Evolutionary conservation across 1,139 yeast species (phyloP).

Genomic region (Debaryomyces singareniensis): DNA sequence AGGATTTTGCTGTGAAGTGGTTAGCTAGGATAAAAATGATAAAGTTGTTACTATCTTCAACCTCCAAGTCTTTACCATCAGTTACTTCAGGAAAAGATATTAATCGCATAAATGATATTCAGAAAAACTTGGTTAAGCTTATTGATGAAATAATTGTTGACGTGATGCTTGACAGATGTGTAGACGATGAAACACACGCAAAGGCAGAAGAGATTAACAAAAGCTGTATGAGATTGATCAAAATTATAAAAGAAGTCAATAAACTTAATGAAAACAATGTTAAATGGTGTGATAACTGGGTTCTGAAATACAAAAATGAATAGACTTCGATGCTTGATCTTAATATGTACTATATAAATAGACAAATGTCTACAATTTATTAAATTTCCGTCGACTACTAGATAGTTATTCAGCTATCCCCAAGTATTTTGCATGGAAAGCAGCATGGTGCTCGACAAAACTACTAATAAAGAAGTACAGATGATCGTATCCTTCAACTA

Average conservation of each 20-base stretch:
- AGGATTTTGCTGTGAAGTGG: conserved; percentile 41
- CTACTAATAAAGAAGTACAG: conserved; percentile 80
- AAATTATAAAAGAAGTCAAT: conserved; percentile 32
- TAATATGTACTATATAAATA: not conserved
- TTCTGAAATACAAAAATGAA: conserved; percentile 24
- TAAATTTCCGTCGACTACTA: too few species aligned
- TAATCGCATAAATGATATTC: conserved; percentile 28
- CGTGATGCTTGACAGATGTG: conserved; percentile 37
- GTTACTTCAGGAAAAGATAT: conserved; percentile 26
- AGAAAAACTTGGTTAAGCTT: conserved; percentile 24
- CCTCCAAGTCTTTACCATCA: conserved; percentile 48
- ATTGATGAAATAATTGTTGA: conserved; percentile 45
- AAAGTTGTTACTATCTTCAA: conserved; percentile 47
- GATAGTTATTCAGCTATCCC: conserved; percentile 31
- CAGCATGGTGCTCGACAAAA: conserved; percentile 79
- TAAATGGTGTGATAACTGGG: conserved; percentile 51
- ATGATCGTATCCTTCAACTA: conserved; percentile 86
- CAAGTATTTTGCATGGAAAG: conserved; percentile 76
- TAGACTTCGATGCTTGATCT: not conserved
- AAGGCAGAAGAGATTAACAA: conserved; percentile 20
- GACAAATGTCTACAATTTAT: too few species aligned
- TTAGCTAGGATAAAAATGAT: conserved; percentile 47
- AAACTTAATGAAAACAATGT: conserved; percentile 32
- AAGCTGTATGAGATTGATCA: conserved; percentile 25
- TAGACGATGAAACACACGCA: conserved; percentile 23